A percentile compares a stretch with the other conserved stretches of the same genome.
Evolutionary conservation across 306 rosid species (phyloP).

Genomic region (Trifolium dubium): DNA sequence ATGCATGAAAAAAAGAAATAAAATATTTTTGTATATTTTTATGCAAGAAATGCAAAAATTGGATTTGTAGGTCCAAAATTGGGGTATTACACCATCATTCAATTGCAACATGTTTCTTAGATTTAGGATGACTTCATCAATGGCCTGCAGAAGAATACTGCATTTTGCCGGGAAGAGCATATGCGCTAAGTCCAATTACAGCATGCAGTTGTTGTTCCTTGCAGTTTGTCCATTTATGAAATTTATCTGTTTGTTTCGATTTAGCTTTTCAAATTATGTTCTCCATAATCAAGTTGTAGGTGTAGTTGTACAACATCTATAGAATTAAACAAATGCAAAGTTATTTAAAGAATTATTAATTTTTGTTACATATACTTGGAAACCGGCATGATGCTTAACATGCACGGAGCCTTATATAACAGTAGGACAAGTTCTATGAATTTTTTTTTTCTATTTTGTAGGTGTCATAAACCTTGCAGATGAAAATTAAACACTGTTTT

Average conservation of each 20-base stretch:
- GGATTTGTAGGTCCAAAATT: too few species aligned
- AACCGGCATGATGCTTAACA: not conserved
- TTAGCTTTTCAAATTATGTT: not conserved
- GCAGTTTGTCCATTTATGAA: not conserved
- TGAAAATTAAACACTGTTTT: too few species aligned
- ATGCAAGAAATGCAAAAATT: too few species aligned
- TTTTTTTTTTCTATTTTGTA: too few species aligned
- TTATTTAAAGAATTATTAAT: not conserved
- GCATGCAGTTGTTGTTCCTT: not conserved
- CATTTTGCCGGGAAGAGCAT: not conserved
- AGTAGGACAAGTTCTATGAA: not conserved
- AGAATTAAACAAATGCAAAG: not conserved
- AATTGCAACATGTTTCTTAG: not conserved
- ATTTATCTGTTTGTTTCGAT: not conserved
- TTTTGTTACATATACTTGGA: not conserved
- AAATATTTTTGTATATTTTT: too few species aligned
- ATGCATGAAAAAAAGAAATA: too few species aligned
- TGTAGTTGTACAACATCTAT: not conserved
- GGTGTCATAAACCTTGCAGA: too few species aligned
- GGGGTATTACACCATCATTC: too few species aligned
- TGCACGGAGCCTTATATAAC: not conserved
- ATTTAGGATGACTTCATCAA: not conserved
- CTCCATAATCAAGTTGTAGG: not conserved
- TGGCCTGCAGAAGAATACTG: not conserved
- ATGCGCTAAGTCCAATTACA: not conserved